Evolutionary conservation across 1,139 yeast species (phyloP).

Genomic region (Yamadazyma diospyri): DNA sequence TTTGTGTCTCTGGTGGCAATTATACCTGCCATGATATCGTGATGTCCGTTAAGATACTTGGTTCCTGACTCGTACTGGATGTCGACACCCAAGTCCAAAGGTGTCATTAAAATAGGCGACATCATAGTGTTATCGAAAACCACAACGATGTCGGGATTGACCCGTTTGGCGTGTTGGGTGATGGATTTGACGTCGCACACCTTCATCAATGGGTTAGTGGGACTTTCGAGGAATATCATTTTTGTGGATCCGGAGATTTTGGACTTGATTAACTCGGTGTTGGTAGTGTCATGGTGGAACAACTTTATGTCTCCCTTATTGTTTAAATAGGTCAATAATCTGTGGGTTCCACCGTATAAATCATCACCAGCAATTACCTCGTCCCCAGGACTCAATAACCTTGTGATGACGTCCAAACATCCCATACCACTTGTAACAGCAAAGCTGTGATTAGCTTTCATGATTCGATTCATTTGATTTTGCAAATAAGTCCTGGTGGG

Average conservation of each 20-base stretch:
- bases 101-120: constrained; percentile 84
- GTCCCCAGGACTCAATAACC: constrained; percentile 72
- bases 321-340: constrained; percentile 72
- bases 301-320: constrained; percentile 67
- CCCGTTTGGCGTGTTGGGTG: constrained; percentile 60
- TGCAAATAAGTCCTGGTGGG: constrained; percentile 85
- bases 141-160: constrained; percentile 66
- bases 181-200: constrained; percentile 75
- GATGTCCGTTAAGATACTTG: constrained; percentile 89
- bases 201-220: constrained; percentile 88
- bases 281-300: constrained; percentile 79
- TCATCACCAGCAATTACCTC: constrained; percentile 92
- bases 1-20: constrained; percentile 64
- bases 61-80: constrained; percentile 93
- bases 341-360: constrained; percentile 87
- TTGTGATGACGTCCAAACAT: constrained; percentile 77
- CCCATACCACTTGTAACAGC: constrained; percentile 95
- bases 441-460: constrained; percentile 67
- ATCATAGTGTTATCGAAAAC: constrained; percentile 96
- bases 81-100: constrained; percentile 82
- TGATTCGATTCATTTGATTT: constrained; percentile 69
- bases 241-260: constrained; percentile 53
- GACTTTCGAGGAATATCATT: constrained; percentile 81
- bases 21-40: constrained; percentile 93
- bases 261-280: constrained; percentile 54